Evolutionary conservation across 495 filamentous ascomycete genomes (phyloP), one percentile per base, ranked within the genome.

Genomic region (Trichoderma virens): DNA sequence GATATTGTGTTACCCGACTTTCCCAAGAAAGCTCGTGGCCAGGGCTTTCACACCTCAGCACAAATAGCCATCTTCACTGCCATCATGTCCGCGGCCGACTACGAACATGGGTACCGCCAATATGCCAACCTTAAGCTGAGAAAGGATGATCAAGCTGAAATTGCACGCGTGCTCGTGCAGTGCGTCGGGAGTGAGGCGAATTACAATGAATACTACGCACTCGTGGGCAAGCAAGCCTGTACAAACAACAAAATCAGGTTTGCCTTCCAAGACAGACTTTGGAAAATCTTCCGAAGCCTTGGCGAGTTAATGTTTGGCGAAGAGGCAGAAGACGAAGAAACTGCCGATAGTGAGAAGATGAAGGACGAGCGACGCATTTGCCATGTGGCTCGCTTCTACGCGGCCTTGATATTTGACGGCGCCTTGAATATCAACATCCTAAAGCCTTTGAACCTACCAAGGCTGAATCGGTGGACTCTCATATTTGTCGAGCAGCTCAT

Each of bases 21-120:
- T 28, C 38, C 61, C 18, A 62, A 43, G 38, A 62, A 62, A 20
- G 93, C 95, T 11, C 83, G 83, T 65, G 85, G 91, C 62, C 89
- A 96, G 59, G 85, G 91, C 11, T 97, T 98, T 91, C 97, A 97
- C 73, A 98, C 95, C 0, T 90, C 93, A 68, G 82, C 97, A 45
- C 88, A 95, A 28, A 88, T 92, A 35, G 90, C 91, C 8, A 97
- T 98, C 65, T 98, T 98, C 71, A 82, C 95, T 27, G 85, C 91
- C 34, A 84, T 97, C 66, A 88, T 97, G 81, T 92, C 90, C n/a
- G 90, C 92, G 3, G 81, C 80, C 4, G 93, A 98, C 71, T 93
- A 83, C 73, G 85, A 90, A 65, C 91, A 97, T 71, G 94, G 92
- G 0, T 84, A 91, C 66, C 70, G 85, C 3, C 86, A 90, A 9